Evolutionary conservation across 78 protist species (phyloP), one percentile per base, ranked within the genome.

Genomic region (Polysphondylium violaceum): DNA sequence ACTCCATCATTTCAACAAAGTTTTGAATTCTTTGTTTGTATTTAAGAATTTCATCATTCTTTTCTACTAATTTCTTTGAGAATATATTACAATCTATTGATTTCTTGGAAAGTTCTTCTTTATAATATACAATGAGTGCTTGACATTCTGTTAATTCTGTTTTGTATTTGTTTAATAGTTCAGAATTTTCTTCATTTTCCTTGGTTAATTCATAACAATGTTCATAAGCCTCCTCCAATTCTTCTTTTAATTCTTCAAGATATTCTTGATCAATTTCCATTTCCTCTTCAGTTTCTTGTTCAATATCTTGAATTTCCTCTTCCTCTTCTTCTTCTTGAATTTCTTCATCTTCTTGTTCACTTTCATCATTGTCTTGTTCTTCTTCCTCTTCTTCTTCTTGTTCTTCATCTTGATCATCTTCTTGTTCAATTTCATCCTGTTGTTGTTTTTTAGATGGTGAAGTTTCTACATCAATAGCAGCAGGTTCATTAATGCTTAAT

Each of bases 1-100:
- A 27, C 7, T 83, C 91, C 60, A 83, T 40, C 79, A 83, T 55
- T 41, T 68, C 60, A 33, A 83, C 40, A 47, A 83, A 83, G 25
- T 74, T 44, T 83, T 83, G 79, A 31, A 83, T 83, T 74, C 76
- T 83, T 41, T 63, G 27, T 43, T 83, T 83, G 19, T 69, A 73
- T 56, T 67, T 64, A 11, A 55, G 41, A 25, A 83, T 47, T 23
- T 83, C 91, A 29, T 69, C 79, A 56, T 61, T 41, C 53, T 69
- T 74, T 9, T 40, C 74, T 9, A 58, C 29, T 9, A 69, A 33
- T 25, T 59, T 51, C 12, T 64, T 69, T 31, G 23, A 35, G 6
- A 68, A 56, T 16, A 68, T 64, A 16, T 38, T 69, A 35, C 21
- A 21, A 33, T 83, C 91, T 2, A 27, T 12, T 60, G 44, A 41